Evolutionary conservation across 2,329 filamentous ascomycete genomes (phyloP), one percentile per base, ranked within the genome.

Genomic region (Drechmeria coniospora): DNA sequence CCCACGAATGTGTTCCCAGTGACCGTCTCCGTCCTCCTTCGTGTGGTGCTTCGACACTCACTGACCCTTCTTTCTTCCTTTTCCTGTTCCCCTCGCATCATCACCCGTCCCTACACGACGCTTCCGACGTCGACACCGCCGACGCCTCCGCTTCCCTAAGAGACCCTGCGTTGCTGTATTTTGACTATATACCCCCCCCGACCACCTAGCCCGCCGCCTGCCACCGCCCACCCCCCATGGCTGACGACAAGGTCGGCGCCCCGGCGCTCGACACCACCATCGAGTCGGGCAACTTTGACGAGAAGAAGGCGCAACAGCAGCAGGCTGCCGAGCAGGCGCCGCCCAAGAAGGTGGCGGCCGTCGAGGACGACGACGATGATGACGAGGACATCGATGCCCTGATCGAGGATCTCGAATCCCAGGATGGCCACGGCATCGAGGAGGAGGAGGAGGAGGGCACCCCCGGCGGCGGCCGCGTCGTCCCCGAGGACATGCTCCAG

Each of bases 381-480:
- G 78, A 83, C 44, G 79, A 83, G 58, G 78, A 87, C 50, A 83
- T 92, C 41, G 80, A 92, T 48, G 73, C 75, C 46, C 65, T 92
- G 45, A 92, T 92, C 41, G 79, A 84, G 52, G 82, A 90, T 45
- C 75, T 92, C 40, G 79, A 90, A 58, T 83, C 76, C 23, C 65
- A 82, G 43, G 81, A 90, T 53, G 80, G 76, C 30, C 71, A 74
- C 40, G 65, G 68, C 29, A 60, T 75, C 15, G 72, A 78, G 16
- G 72, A 73, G 23, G 73, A 78, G 32, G 73, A 59, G 31, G 57
- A 57, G 34, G 51, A 54, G 36, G 36, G 40, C 36, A 57, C 54
- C 19, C 53, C 59, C 17, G 61, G 63, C 22, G 69, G 65, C 38
- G 75, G 63, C 38, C 72, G 71, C 32, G 54, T 66, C 28, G 63